Evolutionary conservation across 345 rosid species (phyloP).

Genomic region (Bruguiera parviflora): DNA sequence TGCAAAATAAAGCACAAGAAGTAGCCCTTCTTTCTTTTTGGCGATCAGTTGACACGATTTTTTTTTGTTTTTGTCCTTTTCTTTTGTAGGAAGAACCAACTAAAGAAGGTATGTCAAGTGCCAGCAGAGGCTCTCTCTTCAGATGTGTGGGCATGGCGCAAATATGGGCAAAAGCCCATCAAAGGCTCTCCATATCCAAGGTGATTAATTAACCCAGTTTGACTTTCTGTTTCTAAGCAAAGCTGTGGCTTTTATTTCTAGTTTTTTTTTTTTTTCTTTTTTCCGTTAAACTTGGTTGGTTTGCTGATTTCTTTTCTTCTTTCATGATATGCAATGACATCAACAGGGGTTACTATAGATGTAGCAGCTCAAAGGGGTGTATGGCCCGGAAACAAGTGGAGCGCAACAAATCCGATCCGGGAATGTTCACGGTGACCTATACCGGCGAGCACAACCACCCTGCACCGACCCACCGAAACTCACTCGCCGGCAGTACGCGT

Average conservation of each 20-base stretch:
- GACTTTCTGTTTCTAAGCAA: neutral
- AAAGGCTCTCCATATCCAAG: conserved; percentile 99
- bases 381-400: conserved; percentile 99
- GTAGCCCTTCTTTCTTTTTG: neutral
- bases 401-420: conserved; percentile 93
- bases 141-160: conserved; percentile 98
- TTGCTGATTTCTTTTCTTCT: too few relatives aligned
- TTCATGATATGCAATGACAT: too few relatives aligned
- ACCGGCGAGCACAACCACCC: conserved; percentile 95
- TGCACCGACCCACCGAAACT: conserved; percentile 89
- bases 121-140: conserved; percentile 84
- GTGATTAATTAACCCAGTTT: conserved; percentile 22
- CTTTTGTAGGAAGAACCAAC: conserved; percentile 69
- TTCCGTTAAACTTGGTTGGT: too few relatives aligned
- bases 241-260: neutral
- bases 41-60: neutral
- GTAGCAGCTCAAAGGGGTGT: conserved; percentile 95
- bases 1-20: too few relatives aligned
- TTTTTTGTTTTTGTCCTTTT: neutral
- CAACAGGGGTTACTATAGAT: conserved; percentile 90
- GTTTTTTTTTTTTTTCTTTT: too few relatives aligned
- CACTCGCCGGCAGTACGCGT: conserved; percentile 90
- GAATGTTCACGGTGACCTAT: conserved; percentile 84
- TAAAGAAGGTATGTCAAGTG: conserved; percentile 83
- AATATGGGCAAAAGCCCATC: conserved; percentile 99